Evolutionary conservation across 2,329 filamentous ascomycete species (phyloP).

Genomic region (Trichophyton simii): DNA sequence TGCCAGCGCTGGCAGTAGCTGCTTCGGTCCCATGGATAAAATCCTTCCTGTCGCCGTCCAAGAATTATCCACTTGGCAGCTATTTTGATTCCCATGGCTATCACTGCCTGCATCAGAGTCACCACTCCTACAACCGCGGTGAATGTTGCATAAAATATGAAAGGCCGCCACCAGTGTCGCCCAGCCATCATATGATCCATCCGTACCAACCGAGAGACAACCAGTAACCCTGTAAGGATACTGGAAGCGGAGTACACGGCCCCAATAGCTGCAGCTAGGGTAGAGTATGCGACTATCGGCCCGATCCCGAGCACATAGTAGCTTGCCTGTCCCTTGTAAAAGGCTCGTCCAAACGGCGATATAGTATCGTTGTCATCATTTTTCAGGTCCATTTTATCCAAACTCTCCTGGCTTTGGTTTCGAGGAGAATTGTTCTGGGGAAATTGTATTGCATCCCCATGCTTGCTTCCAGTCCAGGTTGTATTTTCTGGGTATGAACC

Average conservation of each 20-base stretch:
- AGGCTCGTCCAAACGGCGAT: background rate
- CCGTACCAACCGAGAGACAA: background rate
- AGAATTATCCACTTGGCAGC: conserved; percentile 3
- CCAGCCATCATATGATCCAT: background rate
- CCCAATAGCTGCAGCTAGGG: background rate
- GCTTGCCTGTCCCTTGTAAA: background rate
- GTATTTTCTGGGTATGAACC: background rate
- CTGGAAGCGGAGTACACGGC: background rate
- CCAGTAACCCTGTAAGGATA: background rate
- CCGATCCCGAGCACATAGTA: background rate
- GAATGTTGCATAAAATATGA: background rate
- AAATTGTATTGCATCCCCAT: background rate
- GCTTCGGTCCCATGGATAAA: conserved; percentile 2
- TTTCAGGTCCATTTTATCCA: background rate
- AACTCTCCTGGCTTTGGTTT: background rate
- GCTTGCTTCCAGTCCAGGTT: conserved; percentile 1
- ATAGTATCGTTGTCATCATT: background rate
- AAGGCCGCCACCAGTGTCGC: background rate
- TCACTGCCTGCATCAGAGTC: background rate
- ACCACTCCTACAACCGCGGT: background rate
- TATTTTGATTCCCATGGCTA: background rate
- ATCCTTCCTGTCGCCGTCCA: background rate
- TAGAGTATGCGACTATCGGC: background rate
- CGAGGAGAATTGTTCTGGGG: background rate
- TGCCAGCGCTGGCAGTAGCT: conserved; percentile 7